Conservation (phyloP, 2,329 filamentous ascomycete species). For the Eutypa lata region DNA sequence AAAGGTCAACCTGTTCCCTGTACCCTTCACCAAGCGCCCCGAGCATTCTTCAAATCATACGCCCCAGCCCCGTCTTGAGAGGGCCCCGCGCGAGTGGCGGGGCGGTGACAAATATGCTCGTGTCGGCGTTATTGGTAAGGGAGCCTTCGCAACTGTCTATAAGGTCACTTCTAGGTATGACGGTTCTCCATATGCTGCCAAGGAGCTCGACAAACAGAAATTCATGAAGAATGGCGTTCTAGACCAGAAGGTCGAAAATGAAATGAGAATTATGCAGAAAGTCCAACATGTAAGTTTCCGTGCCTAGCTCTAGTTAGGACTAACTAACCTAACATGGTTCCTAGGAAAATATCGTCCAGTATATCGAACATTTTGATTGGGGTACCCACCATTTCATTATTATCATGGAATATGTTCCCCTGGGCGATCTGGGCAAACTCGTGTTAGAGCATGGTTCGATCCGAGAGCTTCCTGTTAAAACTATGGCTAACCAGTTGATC, state of each 20-base stretch:
- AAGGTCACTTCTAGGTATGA: slow-evolving; percentile 83
- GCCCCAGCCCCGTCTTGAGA: slow-evolving; percentile 30
- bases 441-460: slow-evolving; percentile 62
- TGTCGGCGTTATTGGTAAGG: slow-evolving; percentile 78
- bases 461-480: slow-evolving; percentile 64
- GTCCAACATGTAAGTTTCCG: slow-evolving; percentile 69
- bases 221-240: slow-evolving; percentile 91
- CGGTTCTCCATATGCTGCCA: slow-evolving; percentile 82
- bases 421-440: slow-evolving; percentile 78
- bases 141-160: slow-evolving; percentile 92
- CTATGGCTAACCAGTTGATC: slow-evolving; percentile 73
- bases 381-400: slow-evolving; percentile 85
- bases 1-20: slow-evolving; percentile 28
- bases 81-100: slow-evolving; percentile 66
- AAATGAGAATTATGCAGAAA: slow-evolving; percentile 92
- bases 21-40: slow-evolving; percentile 10
- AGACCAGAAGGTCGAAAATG: slow-evolving; percentile 90
- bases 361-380: slow-evolving; percentile 84
- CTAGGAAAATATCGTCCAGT: slow-evolving; percentile 84
- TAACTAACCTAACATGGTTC: slow-evolving; percentile 14
- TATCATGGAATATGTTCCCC: slow-evolving; percentile 88
- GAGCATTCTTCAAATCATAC: slow-evolving; percentile 15
- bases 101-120: slow-evolving; percentile 84
- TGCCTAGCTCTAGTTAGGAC: background rate
- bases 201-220: slow-evolving; percentile 88